A percentile compares a stretch with the other conserved stretches of the same genome.
These are phyloP conservation scores for Sarcocystis neurona DNA, from an alignment of 169 alveolate genomes.

Conservation along the genomic window DNA sequence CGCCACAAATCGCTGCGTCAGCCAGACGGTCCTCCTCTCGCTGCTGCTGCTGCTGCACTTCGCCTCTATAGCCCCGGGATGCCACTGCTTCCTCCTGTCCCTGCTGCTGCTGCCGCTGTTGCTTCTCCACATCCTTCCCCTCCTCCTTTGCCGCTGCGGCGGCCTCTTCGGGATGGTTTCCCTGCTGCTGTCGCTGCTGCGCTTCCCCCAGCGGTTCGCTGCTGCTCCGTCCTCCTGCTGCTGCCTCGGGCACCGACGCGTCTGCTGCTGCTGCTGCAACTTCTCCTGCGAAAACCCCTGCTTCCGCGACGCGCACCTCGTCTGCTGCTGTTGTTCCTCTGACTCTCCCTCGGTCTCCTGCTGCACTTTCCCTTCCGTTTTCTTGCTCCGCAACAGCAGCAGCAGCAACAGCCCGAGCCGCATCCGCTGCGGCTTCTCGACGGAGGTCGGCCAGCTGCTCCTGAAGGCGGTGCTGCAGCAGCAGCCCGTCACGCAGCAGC, in stretches of 20 bases:
- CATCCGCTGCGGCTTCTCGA: too few relatives aligned
- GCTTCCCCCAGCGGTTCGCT: not conserved
- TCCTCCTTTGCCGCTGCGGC: not conserved
- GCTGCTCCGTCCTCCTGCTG: too few relatives aligned
- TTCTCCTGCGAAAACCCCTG: not conserved
- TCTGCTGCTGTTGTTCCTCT: not conserved
- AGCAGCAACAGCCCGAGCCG: too few relatives aligned
- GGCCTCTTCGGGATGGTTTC: not conserved
- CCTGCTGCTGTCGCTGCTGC: not conserved
- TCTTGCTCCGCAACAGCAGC: too few relatives aligned
- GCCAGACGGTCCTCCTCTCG: conserved; percentile 23
- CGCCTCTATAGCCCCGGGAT: not conserved
- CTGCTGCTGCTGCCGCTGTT: conserved; percentile 22
- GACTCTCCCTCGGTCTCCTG: not conserved
- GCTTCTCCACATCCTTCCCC: not conserved
- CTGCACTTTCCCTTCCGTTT: not conserved
- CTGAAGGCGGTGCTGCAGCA: conserved; percentile 23
- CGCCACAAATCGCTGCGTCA: not conserved
- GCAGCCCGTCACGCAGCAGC: conserved; percentile 40
- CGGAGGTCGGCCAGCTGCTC: not conserved
- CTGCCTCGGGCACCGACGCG: too few relatives aligned
- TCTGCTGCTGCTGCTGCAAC: not conserved
- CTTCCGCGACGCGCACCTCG: not conserved
- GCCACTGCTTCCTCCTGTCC: conserved; percentile 32
- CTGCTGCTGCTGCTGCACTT: conserved; percentile 2